Percentiles rank a stretch among this genome's conserved stretches.
Conservation (phyloP, 257 asterid species). For the Lavandula angustifolia region DNA sequence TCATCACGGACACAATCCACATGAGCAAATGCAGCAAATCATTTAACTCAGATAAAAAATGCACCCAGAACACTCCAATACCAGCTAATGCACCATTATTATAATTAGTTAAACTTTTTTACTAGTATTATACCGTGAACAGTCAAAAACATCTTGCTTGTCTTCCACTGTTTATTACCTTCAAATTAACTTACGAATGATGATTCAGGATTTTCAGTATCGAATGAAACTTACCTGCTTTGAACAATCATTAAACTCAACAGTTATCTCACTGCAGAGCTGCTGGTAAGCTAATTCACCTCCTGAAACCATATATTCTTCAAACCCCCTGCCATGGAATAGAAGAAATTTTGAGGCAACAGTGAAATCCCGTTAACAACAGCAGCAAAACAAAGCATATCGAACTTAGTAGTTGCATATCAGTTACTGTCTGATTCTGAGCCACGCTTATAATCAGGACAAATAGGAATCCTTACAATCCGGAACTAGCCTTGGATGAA, state of each 20-base stretch:
- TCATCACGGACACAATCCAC: slow-evolving; percentile 31
- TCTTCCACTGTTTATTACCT: not conserved
- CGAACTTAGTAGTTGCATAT: slow-evolving; percentile 8
- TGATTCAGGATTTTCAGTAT: not conserved
- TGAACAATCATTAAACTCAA: slow-evolving; percentile 87
- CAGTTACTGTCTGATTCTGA: not conserved
- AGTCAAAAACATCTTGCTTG: not conserved
- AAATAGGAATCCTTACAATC: not conserved
- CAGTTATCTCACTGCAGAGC: slow-evolving; percentile 84
- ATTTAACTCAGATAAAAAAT: not conserved
- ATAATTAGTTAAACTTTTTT: not conserved
- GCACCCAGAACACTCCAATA: not conserved
- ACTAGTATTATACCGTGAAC: too few relatives aligned
- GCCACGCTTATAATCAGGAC: not conserved
- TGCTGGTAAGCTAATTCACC: slow-evolving; percentile 79
- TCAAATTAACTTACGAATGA: not conserved
- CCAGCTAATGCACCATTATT: slow-evolving; percentile 4
- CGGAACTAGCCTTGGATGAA: not conserved
- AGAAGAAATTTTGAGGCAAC: slow-evolving; percentile 19
- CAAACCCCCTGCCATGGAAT: slow-evolving; percentile 69
- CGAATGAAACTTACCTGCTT: slow-evolving; percentile 59
- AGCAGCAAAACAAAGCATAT: not conserved
- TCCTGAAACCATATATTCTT: slow-evolving; percentile 74
- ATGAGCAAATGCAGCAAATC: not conserved
- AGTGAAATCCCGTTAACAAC: not conserved